Percentiles rank a stretch among this genome's conserved stretches.
Evolutionary conservation across 2,329 filamentous ascomycete genomes (phyloP).

Genomic region (Xylaria sp.): DNA sequence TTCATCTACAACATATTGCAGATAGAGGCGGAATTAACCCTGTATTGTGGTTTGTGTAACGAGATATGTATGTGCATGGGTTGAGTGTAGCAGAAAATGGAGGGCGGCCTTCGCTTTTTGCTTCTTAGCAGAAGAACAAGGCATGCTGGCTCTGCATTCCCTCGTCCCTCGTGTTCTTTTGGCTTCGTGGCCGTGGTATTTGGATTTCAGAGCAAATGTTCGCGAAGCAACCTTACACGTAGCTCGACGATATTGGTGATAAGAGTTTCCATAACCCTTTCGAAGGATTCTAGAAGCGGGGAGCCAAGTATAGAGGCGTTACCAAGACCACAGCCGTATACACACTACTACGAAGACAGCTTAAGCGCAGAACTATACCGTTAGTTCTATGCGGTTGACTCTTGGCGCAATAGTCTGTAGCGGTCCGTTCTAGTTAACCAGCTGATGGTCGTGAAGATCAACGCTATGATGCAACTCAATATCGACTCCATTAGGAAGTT

Average conservation of each 20-base stretch:
- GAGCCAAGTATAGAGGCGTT: conserved; percentile 19
- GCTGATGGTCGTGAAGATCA: conserved; percentile 11
- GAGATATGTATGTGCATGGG: background rate
- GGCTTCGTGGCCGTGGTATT: background rate
- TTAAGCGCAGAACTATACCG: conserved; percentile 10
- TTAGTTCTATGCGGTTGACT: background rate
- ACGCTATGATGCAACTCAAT: conserved; percentile 13
- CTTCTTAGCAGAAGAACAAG: background rate
- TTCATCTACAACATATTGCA: background rate
- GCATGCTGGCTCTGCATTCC: background rate
- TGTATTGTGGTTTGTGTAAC: background rate
- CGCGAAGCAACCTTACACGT: background rate
- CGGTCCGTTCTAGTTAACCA: background rate
- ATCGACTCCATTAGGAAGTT: conserved; percentile 1
- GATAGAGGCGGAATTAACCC: background rate
- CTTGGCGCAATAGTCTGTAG: background rate
- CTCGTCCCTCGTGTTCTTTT: background rate
- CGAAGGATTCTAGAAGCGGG: conserved; percentile 9
- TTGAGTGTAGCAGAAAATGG: background rate
- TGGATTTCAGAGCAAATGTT: background rate
- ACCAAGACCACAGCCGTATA: conserved; percentile 12
- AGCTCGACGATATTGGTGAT: background rate
- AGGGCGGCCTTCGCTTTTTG: background rate
- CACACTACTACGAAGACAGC: conserved; percentile 1
- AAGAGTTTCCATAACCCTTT: background rate